Percentiles rank a stretch among this genome's conserved stretches.
These are phyloP conservation scores for Paracoccidioides brasiliensis DNA, from an alignment of 2,329 filamentous ascomycete genomes.

Conservation along the genomic window DNA sequence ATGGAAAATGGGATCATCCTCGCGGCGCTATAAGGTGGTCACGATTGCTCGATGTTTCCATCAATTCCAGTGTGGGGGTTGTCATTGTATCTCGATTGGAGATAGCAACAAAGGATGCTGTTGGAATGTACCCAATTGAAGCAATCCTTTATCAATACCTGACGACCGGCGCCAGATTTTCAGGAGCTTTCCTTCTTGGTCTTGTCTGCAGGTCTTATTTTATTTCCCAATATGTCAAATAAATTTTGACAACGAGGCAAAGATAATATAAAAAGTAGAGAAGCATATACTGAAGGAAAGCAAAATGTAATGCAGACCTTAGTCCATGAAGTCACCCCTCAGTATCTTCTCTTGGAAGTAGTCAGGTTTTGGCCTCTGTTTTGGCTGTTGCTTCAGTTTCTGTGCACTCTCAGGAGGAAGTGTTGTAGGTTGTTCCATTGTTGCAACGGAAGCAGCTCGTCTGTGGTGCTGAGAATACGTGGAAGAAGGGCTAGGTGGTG, in stretches of 20 bases:
- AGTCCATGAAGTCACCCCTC: slow-evolving; percentile 98
- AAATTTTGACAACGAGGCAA: not conserved
- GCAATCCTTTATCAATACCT: too few relatives aligned
- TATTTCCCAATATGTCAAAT: not conserved
- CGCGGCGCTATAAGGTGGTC: not conserved
- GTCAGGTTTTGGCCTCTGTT: slow-evolving; percentile 61
- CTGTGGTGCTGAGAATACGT: slow-evolving; percentile 32
- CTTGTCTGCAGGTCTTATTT: not conserved
- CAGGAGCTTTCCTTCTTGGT: not conserved
- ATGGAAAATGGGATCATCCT: too few relatives aligned
- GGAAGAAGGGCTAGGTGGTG: slow-evolving; percentile 24
- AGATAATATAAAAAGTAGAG: not conserved
- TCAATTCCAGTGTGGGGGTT: not conserved
- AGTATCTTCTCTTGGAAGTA: slow-evolving; percentile 93
- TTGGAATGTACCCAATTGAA: too few relatives aligned
- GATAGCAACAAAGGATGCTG: not conserved
- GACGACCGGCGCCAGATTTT: too few relatives aligned
- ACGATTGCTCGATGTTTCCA: not conserved
- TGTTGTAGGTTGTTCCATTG: slow-evolving; percentile 42
- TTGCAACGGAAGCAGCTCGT: slow-evolving; percentile 33
- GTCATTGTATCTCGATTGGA: not conserved
- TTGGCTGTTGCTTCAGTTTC: slow-evolving; percentile 25
- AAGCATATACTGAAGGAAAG: not conserved
- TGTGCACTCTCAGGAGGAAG: slow-evolving; percentile 9
- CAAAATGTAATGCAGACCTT: slow-evolving; percentile 13